These are phyloP conservation scores for Metarhizium robertsii DNA, from an alignment of 2,329 filamentous ascomycete species.

Conservation along the genomic window DNA sequence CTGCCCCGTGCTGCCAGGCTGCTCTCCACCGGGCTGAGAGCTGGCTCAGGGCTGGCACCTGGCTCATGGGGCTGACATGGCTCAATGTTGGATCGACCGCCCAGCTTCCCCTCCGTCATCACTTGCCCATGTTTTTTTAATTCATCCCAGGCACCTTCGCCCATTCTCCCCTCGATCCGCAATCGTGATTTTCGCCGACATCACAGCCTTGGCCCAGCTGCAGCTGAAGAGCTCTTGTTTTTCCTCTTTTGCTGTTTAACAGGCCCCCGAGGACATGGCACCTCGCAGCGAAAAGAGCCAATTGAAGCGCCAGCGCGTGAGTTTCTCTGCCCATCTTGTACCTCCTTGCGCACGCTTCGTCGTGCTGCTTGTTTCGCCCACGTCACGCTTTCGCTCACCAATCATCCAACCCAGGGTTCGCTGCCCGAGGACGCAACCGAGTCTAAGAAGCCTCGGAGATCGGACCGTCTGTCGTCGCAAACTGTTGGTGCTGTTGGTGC, in stretches of 20 bases:
- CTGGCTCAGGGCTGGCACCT: background rate
- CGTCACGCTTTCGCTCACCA: slow-evolving; percentile 12
- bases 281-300: slow-evolving; percentile 66
- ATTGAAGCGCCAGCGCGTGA: slow-evolving; percentile 72
- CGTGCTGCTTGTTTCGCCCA: slow-evolving; percentile 7
- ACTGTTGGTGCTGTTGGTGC: slow-evolving; percentile 20
- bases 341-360: slow-evolving; percentile 9
- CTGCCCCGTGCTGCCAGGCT: too few relatives aligned
- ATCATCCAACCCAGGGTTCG: slow-evolving; percentile 44
- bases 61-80: background rate
- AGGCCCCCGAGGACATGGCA: slow-evolving; percentile 35
- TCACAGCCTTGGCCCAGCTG: background rate
- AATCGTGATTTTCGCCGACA: background rate
- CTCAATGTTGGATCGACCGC: too few relatives aligned
- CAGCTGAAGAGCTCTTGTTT: slow-evolving; percentile 4
- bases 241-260: background rate
- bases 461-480: slow-evolving; percentile 51
- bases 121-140: background rate
- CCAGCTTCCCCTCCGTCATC: too few relatives aligned
- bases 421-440: slow-evolving; percentile 55
- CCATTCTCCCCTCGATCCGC: background rate
- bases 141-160: background rate
- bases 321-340: slow-evolving; percentile 20
- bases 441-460: slow-evolving; percentile 76
- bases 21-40: too few relatives aligned